Conservation (phyloP, 257 asterid species). For the Galeopsis tetrahit region DNA sequence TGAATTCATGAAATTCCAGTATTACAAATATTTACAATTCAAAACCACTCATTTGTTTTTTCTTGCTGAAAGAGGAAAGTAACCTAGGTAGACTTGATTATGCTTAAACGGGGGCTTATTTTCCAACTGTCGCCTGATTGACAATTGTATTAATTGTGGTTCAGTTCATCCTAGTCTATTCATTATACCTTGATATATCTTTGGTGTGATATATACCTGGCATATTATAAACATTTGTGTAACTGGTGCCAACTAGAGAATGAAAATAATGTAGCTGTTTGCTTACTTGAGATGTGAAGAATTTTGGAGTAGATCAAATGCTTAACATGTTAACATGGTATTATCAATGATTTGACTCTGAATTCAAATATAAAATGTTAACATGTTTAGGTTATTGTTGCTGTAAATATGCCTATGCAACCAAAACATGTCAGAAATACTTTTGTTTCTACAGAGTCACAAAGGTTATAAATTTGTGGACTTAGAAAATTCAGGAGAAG, state of each 20-base stretch:
- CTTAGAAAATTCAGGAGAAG: not conserved
- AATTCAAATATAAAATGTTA: not conserved
- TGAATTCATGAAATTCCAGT: not conserved
- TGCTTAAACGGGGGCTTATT: not conserved
- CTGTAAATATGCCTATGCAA: not conserved
- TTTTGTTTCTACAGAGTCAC: not conserved
- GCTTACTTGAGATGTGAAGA: not conserved
- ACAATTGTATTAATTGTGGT: not conserved
- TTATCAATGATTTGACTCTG: not conserved
- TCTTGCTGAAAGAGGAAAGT: conserved; percentile 15
- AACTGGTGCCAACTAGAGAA: conserved; percentile 18
- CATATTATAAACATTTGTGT: not conserved
- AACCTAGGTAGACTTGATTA: not conserved
- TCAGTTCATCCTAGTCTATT: not conserved
- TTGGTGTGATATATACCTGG: not conserved
- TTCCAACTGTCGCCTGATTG: not conserved
- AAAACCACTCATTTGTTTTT: conserved; percentile 1
- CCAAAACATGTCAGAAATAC: not conserved
- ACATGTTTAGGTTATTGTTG: not conserved
- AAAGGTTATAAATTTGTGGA: not conserved
- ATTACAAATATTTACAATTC: not conserved
- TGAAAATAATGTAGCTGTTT: not conserved
- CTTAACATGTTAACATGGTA: not conserved
- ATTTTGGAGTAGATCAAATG: conserved; percentile 5
- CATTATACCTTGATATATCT: not conserved